phyloP scores from a whole-genome alignment of 768 basidiomycete genomes.

The Pleurotus eryngii region DNA sequence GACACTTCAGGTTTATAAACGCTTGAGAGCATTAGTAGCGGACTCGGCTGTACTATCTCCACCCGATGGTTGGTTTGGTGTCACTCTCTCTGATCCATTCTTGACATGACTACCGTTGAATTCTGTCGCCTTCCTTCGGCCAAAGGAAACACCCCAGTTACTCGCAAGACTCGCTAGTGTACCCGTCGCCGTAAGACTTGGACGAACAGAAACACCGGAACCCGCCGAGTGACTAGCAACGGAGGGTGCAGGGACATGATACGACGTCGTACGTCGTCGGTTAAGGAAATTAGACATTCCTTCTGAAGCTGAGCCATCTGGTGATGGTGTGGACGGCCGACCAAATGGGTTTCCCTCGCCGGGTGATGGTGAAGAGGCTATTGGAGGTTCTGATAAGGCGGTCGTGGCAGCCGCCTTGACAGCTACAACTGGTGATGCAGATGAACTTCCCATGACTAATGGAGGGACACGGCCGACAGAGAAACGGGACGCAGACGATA shows the following conservation, averaged over 20 bases:
- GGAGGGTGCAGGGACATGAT: conserved; percentile 52
- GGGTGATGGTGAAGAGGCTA: conserved; percentile 44
- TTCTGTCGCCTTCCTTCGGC: conserved; percentile 46
- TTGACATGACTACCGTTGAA: conserved; percentile 20
- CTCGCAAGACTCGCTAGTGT: conserved; percentile 57
- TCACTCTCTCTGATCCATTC: conserved; percentile 22
- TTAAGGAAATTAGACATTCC: conserved; percentile 47
- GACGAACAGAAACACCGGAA: conserved; percentile 23
- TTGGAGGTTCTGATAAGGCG: conserved; percentile 55
- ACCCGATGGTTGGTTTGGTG: conserved; percentile 10
- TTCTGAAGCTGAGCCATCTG: conserved; percentile 59
- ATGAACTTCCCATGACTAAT: conserved; percentile 40
- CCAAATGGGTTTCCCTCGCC: conserved; percentile 37
- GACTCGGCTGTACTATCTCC: conserved; percentile 20
- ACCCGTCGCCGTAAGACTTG: conserved; percentile 41
- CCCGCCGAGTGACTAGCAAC: conserved; percentile 26
- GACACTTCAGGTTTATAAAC: conserved; percentile 20
- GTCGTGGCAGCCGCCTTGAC: conserved; percentile 67
- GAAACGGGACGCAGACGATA: conserved; percentile 67
- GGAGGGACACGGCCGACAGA: conserved; percentile 62
- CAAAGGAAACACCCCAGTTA: conserved; percentile 66
- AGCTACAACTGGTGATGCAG: conserved; percentile 34
- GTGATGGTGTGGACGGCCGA: conserved; percentile 48
- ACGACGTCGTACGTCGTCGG: conserved; percentile 58
- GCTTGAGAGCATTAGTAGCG: conserved; percentile 39